Base-by-base conservation (phyloP, 2,329 filamentous ascomycete species). In the Monilinia laxa region DNA sequence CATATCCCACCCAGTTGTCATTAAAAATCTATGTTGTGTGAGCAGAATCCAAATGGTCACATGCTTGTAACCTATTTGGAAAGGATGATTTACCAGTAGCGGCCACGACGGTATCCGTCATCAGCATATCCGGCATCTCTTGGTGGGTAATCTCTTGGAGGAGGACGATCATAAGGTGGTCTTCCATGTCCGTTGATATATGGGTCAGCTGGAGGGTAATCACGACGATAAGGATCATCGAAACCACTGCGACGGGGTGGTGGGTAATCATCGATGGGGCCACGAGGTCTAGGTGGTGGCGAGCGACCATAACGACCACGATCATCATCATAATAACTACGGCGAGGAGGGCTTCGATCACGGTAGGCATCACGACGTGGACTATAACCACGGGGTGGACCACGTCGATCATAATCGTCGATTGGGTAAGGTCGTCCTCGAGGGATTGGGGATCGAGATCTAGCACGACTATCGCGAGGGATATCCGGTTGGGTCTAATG, bases 311-410 rank as follows among this genome's bases (percentile, higher is more conserved):
- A 93, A 60, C 89, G 86, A 73, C 90, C 87, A 72, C 83, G 83
- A 76, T 90, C 87, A 70, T 94, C 91, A 57, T 92, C 89, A 79
- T 97, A 96, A 80, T 97, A 96, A 68, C 94, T 90, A 72, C 92
- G 89, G 68, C 90, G 84, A 65, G 85, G 89, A 67, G 90, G 90
- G 75, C 92, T 94, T 74, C 93, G 89, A 76, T 96, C 92, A 77
- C 94, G 93, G 79, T 97, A 97, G 71, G 90, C 88, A 69, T 90
- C 88, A 60, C 84, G 86, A 71, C 90, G 87, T 89, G 93, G 93
- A 78, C 90, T 96, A 78, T 96, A 97, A 16, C 89, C 91, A 73
- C 92, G 87, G 68, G 87, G 87, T 68, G 91, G 90, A 55, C 89
- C 90, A 74, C 94, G 92, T 73, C 92, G 89, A 71, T 93, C 90